phyloP scores from a whole-genome alignment of 2,329 filamentous ascomycete genomes.

The Aspergillus amoenus region DNA sequence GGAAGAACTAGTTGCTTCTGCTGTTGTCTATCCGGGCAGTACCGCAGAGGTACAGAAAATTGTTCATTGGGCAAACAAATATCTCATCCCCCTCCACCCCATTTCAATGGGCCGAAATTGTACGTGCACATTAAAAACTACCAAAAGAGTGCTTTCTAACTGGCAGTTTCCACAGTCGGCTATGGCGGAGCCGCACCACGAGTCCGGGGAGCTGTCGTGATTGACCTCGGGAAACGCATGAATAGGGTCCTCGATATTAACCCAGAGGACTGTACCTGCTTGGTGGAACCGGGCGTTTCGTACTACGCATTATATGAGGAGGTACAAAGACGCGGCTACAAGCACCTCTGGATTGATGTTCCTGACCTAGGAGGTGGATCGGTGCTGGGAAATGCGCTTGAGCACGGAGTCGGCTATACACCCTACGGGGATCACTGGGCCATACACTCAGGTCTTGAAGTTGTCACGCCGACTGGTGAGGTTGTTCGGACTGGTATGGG shows the following conservation, averaged over 20 bases:
- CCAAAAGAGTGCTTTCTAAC: no score
- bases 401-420: constrained; percentile 50
- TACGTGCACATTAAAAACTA: no score
- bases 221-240: constrained; percentile 38
- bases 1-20: no score
- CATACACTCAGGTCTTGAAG: constrained; percentile 45
- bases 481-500: constrained; percentile 50
- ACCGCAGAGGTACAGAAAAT: no score
- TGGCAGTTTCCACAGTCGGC: background rate
- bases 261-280: constrained; percentile 47
- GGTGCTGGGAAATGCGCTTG: constrained; percentile 49
- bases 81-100: no score
- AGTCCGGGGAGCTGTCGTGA: background rate
- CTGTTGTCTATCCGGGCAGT: no score
- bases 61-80: no score
- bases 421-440: constrained; percentile 40
- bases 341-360: constrained; percentile 28
- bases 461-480: constrained; percentile 49
- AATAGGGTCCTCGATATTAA: constrained; percentile 54
- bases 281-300: constrained; percentile 58
- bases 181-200: background rate
- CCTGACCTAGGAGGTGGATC: constrained; percentile 43
- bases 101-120: no score
- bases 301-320: constrained; percentile 54
- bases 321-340: background rate